Conservation (phyloP, 345 rosid genomes). For the Eucalyptus cladocalyx region DNA sequence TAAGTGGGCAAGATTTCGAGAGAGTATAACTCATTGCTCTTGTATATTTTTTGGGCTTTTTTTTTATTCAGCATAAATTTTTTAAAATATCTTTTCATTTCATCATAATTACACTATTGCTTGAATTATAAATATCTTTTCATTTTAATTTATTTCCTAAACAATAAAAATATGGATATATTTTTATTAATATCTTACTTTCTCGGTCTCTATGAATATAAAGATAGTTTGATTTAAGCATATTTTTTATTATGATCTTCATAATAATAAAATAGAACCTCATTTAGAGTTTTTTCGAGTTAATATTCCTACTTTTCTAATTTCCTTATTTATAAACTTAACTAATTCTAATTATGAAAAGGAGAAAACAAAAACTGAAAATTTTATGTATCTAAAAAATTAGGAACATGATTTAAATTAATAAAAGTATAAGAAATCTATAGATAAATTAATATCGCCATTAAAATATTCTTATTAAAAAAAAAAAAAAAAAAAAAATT, state of each 20-base stretch:
- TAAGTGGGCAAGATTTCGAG: neutral
- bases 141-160: neutral
- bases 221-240: too few species aligned
- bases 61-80: neutral
- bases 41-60: neutral
- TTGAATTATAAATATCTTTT: too few species aligned
- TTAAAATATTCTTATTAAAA: too few species aligned
- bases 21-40: neutral
- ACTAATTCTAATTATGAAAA: neutral
- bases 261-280: neutral
- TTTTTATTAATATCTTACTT: neutral
- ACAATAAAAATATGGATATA: too few species aligned
- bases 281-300: neutral
- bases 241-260: too few species aligned
- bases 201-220: neutral
- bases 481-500: accelerated
- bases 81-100: neutral
- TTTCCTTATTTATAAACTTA: too few species aligned
- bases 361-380: too few species aligned
- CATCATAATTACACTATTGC: neutral
- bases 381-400: too few species aligned
- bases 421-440: neutral
- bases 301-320: neutral
- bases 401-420: neutral
- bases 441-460: neutral